Conservation (phyloP, 2,329 filamentous ascomycete species). For the Trichoderma polysporum region DNA sequence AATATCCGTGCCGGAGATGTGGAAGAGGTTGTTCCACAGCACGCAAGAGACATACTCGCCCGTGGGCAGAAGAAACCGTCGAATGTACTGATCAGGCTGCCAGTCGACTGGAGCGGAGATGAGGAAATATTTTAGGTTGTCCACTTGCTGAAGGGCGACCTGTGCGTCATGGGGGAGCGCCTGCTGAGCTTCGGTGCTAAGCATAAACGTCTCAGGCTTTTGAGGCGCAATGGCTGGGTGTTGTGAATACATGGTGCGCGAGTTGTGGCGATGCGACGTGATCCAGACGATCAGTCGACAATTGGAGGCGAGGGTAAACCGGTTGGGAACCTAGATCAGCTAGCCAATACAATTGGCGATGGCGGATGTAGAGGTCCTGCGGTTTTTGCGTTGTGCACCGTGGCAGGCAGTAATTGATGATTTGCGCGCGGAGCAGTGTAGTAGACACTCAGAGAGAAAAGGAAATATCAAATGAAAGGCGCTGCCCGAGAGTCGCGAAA, state of each 20-base stretch:
- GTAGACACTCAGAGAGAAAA: not conserved
- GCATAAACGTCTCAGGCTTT: slow-evolving; percentile 98
- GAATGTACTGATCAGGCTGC: slow-evolving; percentile 94
- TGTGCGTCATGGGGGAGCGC: slow-evolving; percentile 94
- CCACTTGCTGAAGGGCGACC: slow-evolving; percentile 95
- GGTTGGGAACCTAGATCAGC: not conserved
- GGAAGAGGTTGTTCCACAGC: slow-evolving; percentile 97
- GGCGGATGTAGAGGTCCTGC: not conserved
- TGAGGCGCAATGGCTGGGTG: slow-evolving; percentile 87
- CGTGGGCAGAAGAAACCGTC: slow-evolving; percentile 90
- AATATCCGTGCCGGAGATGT: slow-evolving; percentile 98
- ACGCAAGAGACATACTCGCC: slow-evolving; percentile 99
- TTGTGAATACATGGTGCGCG: slow-evolving; percentile 70
- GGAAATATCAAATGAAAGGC: slow-evolving; percentile 29
- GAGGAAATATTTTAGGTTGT: slow-evolving; percentile 99
- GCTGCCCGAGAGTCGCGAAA: slow-evolving; percentile 34
- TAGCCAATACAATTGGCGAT: slow-evolving; percentile 18
- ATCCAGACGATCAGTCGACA: not conserved
- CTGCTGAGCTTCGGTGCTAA: slow-evolving; percentile 95
- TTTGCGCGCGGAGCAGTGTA: not conserved
- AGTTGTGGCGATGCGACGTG: not conserved
- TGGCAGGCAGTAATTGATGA: slow-evolving; percentile 1
- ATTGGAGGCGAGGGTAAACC: not conserved
- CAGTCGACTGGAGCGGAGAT: slow-evolving; percentile 98
- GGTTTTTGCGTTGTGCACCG: not conserved